Evolutionary conservation across 768 basidiomycete species (phyloP), one percentile per base, ranked within the genome.

Genomic region (Thelephora ganbajun): DNA sequence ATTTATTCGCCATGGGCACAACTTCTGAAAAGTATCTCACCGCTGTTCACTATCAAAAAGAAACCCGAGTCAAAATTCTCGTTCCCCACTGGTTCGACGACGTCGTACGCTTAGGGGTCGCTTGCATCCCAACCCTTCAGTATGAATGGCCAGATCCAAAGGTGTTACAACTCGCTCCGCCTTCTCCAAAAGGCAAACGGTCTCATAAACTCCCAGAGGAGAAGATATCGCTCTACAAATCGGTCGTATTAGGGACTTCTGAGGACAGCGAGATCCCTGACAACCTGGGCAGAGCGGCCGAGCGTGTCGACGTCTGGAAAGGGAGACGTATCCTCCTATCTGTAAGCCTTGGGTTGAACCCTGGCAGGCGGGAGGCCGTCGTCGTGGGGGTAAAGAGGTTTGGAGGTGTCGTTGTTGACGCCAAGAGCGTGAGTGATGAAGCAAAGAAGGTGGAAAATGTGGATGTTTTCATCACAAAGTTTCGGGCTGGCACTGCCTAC

Each of bases 71-170:
- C 56, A 76, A 71, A 44, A 67, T 90, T 9, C 57, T 96, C n/a
- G 71, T 90, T 0, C 92, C 91, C 0, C 87, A 92, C 52, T 96
- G 92, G 91, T 92, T 92, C 50, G 86, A 92, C 54, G 88, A 91
- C 53, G 71, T 72, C 2, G 70, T 84, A 19, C 69, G 75, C 12
- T 66, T 87, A 14, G 65, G 63, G 5, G 53, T 66, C 18, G 61
- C 71, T 11, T 63, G 63, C 6, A 61, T 85, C 7, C 68, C 73
- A 1, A 75, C 79, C 18, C 54, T 58, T 0, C 65, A 72, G 16
- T 89, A 84, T 53, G 67, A 79, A 51, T 89, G 83, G 80, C 90
- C 89, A 0, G 71, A 86, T 12, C 86, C 85, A 0, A 61, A 63
- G 5, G 56, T 83, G 19, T 63, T 68, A 73, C 48, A 65, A 60